Conservation (phyloP, 1,139 yeast species). For the Groenewaldozyma auringiensis region DNA sequence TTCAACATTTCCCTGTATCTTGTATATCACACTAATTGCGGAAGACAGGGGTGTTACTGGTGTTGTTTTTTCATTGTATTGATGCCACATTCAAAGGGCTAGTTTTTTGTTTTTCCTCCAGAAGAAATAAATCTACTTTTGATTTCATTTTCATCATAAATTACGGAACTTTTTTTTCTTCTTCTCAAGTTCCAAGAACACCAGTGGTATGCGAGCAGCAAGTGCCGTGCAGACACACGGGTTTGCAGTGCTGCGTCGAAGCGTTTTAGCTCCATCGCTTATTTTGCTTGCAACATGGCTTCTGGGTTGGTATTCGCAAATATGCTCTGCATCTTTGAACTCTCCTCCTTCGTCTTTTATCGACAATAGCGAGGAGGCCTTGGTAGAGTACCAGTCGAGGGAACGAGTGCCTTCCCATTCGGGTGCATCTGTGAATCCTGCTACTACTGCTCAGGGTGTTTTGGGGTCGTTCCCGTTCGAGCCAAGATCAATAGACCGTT, state of each 20-base stretch:
- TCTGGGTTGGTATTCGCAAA: not conserved
- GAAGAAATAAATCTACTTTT: too few species aligned
- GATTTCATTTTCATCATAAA: too few species aligned
- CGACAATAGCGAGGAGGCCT: not conserved
- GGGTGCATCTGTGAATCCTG: not conserved
- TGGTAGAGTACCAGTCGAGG: not conserved
- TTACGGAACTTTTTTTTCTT: too few species aligned
- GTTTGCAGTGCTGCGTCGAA: not conserved
- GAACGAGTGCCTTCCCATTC: not conserved
- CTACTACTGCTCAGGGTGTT: not conserved
- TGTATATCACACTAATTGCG: too few species aligned
- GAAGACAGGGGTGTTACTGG: too few species aligned
- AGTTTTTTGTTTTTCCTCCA: too few species aligned
- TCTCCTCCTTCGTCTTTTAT: not conserved
- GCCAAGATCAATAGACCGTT: constrained; percentile 38
- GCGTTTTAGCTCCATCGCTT: not conserved
- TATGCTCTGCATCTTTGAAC: not conserved
- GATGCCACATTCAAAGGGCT: too few species aligned
- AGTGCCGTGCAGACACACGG: too few species aligned
- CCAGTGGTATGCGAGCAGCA: too few species aligned
- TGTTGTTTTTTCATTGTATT: too few species aligned
- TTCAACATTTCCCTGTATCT: too few species aligned
- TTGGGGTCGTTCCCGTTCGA: not conserved
- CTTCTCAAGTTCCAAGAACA: too few species aligned
- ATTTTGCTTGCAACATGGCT: not conserved